Base-by-base conservation (phyloP, 352 stramenopile species). In the Phytophthora ohioensis region DNA sequence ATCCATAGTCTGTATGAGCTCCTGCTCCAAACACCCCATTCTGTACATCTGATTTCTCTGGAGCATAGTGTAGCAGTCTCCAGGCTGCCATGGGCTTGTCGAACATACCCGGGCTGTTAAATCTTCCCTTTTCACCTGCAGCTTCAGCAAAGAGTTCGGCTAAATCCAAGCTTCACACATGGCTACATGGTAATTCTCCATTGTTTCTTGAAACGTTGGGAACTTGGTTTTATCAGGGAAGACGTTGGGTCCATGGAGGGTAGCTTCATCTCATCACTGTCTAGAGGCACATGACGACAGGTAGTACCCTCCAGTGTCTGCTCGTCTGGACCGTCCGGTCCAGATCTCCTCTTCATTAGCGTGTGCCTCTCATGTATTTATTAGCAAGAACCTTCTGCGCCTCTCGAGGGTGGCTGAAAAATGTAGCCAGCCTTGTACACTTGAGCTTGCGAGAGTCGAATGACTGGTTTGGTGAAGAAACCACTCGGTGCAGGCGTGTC, bases 291-390 rank as follows among this genome's bases (percentile, higher is more conserved):
- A 55, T 91, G 82, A 57, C 85, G n/a, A n/a, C n/a, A n/a, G n/a
- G n/a, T n/a, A n/a, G n/a, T n/a, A n/a, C n/a, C n/a, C n/a, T 91
- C 81, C 46, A 91, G 85, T 92, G 64, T 92, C 85, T 41, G 82
- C 84, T 59, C 67, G 69, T 90, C 68, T 92, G 85, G 30, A 80
- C 73, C 6, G 63, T 55, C 12, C 80, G 81, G 59, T 92, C 81
- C 57, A 92, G 71, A n/a, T 92, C 69, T 92, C 85, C 58, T 91
- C 85, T 83, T 87, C 81, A 91, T 87, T 45, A 78, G 48, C 48
- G 85, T 92, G 73, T 91, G 91, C 85, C 85, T 39, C 85, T 70
- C 85, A 91, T 91, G 76, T 90, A 82, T 65, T 87, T 69, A 60
- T 91, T 90, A 8, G 81, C 85, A 17, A 91, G 65, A 39, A 91